These are phyloP conservation scores for Rhizophagus clarus DNA, from an alignment of 192 early-diverging fungal species.

Conservation along the genomic window DNA sequence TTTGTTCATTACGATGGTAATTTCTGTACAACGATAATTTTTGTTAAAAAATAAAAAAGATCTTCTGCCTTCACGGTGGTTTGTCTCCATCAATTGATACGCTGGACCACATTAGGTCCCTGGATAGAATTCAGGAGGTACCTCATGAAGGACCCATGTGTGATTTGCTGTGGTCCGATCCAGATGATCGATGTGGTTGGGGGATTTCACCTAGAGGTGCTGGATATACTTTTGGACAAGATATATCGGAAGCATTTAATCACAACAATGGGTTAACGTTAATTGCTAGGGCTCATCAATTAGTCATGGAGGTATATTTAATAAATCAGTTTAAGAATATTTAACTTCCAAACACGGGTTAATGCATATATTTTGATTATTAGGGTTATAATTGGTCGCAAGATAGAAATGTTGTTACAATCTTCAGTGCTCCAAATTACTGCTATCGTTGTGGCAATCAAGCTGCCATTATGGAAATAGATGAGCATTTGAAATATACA, in stretches of 20 bases:
- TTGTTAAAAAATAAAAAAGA: conserved; percentile 41
- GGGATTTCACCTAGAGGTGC: conserved; percentile 86
- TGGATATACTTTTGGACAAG: conserved; percentile 88
- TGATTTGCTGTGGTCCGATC: conserved; percentile 87
- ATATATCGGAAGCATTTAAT: conserved; percentile 84
- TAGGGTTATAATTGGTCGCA: conserved; percentile 95
- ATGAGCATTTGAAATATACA: conserved; percentile 98
- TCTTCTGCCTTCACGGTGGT: conserved; percentile 99
- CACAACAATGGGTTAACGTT: conserved; percentile 97
- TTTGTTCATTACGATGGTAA: no score
- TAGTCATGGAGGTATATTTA: conserved; percentile 77
- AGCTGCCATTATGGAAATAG: conserved; percentile 99
- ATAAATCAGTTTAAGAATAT: not conserved
- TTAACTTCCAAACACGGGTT: not conserved
- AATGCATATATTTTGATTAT: not conserved
- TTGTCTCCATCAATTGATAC: conserved; percentile 93
- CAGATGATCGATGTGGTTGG: conserved; percentile 85
- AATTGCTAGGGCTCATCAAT: conserved; percentile 93
- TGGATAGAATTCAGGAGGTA: conserved; percentile 94
- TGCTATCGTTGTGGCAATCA: conserved; percentile 99
- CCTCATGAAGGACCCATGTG: conserved; percentile 89
- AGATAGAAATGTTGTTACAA: conserved; percentile 98
- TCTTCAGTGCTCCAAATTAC: conserved; percentile 99
- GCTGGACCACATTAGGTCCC: conserved; percentile 93
- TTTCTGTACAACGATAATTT: not conserved